phyloP scores from a whole-genome alignment of 176 grass and related monocot species.

The Raddia guianensis region DNA sequence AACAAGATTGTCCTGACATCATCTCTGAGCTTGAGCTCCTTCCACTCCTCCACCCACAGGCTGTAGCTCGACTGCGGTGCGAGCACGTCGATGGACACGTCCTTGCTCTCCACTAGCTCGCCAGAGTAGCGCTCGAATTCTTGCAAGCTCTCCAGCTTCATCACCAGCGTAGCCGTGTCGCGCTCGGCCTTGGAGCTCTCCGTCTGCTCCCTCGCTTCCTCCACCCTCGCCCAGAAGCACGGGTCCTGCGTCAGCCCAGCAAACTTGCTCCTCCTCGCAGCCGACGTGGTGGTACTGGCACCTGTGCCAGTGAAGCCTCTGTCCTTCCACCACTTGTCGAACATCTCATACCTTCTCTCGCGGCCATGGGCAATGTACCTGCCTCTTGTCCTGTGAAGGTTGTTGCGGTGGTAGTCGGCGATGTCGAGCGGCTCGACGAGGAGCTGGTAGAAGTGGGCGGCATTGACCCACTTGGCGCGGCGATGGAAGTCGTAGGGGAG shows the following conservation, averaged over 20 bases:
- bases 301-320: neutral
- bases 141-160: constrained; percentile 43
- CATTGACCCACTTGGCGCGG: constrained; percentile 92
- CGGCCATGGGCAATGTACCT: constrained; percentile 82
- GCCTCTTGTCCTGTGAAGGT: constrained; percentile 57
- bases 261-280: constrained; percentile 64
- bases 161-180: constrained; percentile 23
- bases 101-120: constrained; percentile 68
- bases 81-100: constrained; percentile 81
- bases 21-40: constrained; percentile 57
- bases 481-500: constrained; percentile 82
- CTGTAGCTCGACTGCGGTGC: constrained; percentile 88
- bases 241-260: constrained; percentile 93
- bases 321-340: constrained; percentile 87
- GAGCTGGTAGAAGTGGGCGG: constrained; percentile 89
- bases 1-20: constrained; percentile 41
- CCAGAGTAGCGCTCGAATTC: constrained; percentile 71
- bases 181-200: constrained; percentile 43
- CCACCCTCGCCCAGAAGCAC: constrained; percentile 93
- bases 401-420: constrained; percentile 71
- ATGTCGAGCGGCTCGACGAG: constrained; percentile 95
- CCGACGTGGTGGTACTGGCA: neutral
- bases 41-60: constrained; percentile 75
- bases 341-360: constrained; percentile 75
- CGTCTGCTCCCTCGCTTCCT: constrained; percentile 63